A percentile compares a stretch with the other conserved stretches of the same genome.
Conservation (phyloP, 345 rosid species). For the Eucalyptus lansdowneana region DNA sequence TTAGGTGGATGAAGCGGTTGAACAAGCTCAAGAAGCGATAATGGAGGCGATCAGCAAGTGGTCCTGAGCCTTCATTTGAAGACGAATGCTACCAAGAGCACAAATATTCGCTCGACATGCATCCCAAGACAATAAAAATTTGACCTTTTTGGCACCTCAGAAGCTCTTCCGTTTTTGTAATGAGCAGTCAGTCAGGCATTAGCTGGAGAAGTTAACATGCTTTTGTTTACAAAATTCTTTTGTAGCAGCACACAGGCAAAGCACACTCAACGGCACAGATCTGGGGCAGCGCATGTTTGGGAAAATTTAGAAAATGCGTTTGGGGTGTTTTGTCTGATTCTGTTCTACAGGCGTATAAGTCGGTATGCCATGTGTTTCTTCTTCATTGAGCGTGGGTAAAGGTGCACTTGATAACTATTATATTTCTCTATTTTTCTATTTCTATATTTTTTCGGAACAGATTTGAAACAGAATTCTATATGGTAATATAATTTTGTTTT, state of each 20-base stretch:
- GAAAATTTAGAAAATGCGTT: neutral
- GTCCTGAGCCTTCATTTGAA: neutral
- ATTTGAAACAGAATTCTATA: no score
- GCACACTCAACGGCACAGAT: neutral
- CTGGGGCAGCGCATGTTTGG: neutral
- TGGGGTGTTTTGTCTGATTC: neutral
- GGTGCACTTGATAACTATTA: neutral
- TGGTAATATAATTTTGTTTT: accelerated
- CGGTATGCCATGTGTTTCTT: neutral
- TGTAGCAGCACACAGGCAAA: neutral
- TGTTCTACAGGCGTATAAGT: neutral
- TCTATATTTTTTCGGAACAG: accelerated
- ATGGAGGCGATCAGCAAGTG: neutral
- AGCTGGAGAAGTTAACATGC: neutral
- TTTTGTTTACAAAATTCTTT: neutral
- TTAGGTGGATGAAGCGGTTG: neutral
- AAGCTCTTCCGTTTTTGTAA: neutral
- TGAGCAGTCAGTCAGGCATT: neutral
- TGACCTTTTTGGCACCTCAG: neutral
- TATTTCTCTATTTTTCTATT: no score
- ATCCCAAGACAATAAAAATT: neutral
- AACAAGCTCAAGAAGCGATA: neutral
- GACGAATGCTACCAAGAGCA: neutral
- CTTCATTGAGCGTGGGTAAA: neutral
- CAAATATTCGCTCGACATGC: neutral